These are phyloP conservation scores for Colletotrichum cordylinicola DNA, from an alignment of 2,329 filamentous ascomycete genomes.

Conservation along the genomic window DNA sequence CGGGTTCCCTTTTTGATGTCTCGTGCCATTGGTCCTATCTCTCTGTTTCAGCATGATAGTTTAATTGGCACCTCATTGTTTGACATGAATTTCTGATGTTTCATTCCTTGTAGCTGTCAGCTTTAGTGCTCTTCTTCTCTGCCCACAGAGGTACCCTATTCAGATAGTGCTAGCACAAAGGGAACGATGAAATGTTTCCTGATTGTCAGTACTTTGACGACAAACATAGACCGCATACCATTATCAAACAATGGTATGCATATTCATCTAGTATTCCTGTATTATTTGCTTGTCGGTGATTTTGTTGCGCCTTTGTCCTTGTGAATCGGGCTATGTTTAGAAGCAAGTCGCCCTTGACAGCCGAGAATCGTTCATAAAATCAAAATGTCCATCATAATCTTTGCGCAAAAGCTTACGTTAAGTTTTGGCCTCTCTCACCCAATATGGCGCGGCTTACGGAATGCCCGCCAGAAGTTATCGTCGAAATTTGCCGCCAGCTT, in stretches of 20 bases:
- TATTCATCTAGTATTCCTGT: neutral
- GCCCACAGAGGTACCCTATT: neutral
- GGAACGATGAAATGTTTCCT: neutral
- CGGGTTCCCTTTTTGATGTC: neutral
- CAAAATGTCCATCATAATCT: neutral
- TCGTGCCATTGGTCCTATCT: neutral
- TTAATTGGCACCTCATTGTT: neutral
- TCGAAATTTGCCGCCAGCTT: neutral
- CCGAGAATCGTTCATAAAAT: neutral
- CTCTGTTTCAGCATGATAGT: neutral
- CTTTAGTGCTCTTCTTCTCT: neutral
- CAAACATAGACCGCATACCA: neutral
- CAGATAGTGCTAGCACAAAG: neutral
- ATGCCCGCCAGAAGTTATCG: neutral
- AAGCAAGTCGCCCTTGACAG: neutral
- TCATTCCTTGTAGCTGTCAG: neutral
- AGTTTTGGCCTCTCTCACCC: neutral
- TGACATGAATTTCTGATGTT: neutral
- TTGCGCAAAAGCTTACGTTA: accelerated
- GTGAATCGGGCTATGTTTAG: neutral
- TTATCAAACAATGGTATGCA: neutral
- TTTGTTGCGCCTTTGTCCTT: neutral
- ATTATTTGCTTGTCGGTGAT: neutral
- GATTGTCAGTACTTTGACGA: neutral
- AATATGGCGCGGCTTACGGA: neutral